Base-by-base conservation (phyloP, 2,329 filamentous ascomycete genomes). In the Aspergillus ustus region DNA sequence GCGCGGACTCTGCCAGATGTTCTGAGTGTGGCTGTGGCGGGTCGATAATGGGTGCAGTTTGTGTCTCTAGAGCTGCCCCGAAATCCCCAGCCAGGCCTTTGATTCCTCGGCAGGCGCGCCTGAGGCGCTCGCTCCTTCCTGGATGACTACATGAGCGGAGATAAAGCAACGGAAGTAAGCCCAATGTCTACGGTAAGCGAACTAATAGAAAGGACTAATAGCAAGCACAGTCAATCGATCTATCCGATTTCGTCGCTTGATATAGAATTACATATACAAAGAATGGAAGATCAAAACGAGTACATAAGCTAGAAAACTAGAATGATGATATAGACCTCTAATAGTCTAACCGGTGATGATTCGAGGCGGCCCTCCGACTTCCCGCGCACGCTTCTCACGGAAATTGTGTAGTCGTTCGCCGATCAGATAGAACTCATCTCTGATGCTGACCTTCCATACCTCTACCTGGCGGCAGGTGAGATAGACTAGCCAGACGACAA, bases 361-460 rank as follows among this genome's bases (percentile, higher is more conserved):
- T 43, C 74, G 72, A 57, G 73, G 71, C 50, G 76, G 68, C 5
- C 75, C 72, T 29, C 76, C 75, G 11, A 78, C 75, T 65, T 79
- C 76, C 52, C 70, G 72, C 22, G 75, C 73, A 57, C 74, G 72
- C 60, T 77, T 78, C 73, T 90, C 89, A 2, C 92, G 91, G 78
- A 97, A 96, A 76, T 99, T 99, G 79, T 99, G 96, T 71, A 99
- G 78, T 62, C 93, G 82, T 80, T 99, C 94, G 2, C 95, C 95
- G 72, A 98, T 95, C 49, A 99, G 81, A 75, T 99, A 99, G 0
- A 96, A 93, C 78, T 99, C 96, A 75, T 99, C 96, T 44, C 92
- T 84, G 51, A 99, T 92, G 61, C 89, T 87, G 60, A 88, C 83
- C 69, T 91, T 87, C 93, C 94, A 98, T 20, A 87, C 81, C 51